A percentile compares a stretch with the other conserved stretches of the same genome.
These are phyloP conservation scores for Boletellus sp. DNA, from an alignment of 768 basidiomycete species.

Conservation along the genomic window DNA sequence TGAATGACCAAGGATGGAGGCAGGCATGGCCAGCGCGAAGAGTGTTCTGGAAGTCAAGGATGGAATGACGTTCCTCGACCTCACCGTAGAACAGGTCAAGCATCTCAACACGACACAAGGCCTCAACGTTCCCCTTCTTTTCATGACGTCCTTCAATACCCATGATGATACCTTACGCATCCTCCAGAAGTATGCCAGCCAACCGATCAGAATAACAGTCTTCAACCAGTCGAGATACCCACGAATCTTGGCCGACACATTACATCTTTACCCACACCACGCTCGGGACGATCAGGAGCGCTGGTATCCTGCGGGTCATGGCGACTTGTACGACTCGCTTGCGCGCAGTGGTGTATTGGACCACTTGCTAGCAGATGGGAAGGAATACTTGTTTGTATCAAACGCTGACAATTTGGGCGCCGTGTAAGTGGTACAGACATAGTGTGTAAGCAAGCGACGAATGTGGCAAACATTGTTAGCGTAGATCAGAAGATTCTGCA, in stretches of 20 bases:
- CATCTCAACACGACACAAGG: constrained; percentile 83
- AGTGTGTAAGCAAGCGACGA: constrained; percentile 2
- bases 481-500: constrained; percentile 82
- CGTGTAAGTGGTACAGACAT: constrained; percentile 47
- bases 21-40: constrained; percentile 85
- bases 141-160: constrained; percentile 99
- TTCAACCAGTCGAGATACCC: constrained; percentile 96
- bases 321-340: constrained; percentile 92
- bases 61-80: constrained; percentile 96
- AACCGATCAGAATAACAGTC: constrained; percentile 87
- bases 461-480: constrained; percentile 31
- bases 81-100: constrained; percentile 92
- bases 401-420: constrained; percentile 97
- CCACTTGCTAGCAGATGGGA: constrained; percentile 84
- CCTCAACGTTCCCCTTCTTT: constrained; percentile 92
- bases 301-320: constrained; percentile 98
- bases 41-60: constrained; percentile 94
- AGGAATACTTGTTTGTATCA: constrained; percentile 96
- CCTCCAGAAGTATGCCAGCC: constrained; percentile 95
- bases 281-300: constrained; percentile 81
- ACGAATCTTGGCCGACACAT: constrained; percentile 84
- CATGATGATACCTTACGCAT: constrained; percentile 94
- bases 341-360: constrained; percentile 88
- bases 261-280: constrained; percentile 77
- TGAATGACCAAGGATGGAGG: not conserved